Percentiles rank a stretch among this genome's conserved stretches.
These are phyloP conservation scores for Coix lacrymajobi DNA, from an alignment of 176 grass and related monocot genomes.

Conservation along the genomic window DNA sequence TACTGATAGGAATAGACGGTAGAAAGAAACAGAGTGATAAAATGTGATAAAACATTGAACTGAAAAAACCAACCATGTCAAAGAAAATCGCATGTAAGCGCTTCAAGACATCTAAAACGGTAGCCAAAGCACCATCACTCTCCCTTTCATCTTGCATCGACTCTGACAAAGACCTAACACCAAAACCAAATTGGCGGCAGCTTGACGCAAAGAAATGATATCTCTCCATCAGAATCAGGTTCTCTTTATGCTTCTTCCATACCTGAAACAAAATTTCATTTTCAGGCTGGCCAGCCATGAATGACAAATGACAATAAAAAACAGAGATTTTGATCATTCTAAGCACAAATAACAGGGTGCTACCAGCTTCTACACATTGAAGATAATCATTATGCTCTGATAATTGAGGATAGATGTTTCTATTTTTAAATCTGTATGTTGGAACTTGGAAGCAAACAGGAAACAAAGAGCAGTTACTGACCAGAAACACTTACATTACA, in stretches of 20 bases:
- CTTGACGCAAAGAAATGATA: conserved; percentile 93
- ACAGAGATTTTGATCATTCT: background rate
- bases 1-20: background rate
- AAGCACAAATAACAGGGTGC: background rate
- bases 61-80: conserved; percentile 53
- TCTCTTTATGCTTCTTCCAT: conserved; percentile 89
- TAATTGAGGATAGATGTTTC: background rate
- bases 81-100: conserved; percentile 68
- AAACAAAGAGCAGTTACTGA: background rate
- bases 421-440: background rate
- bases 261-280: conserved; percentile 42
- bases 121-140: conserved; percentile 70
- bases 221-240: conserved; percentile 90
- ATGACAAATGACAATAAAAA: background rate
- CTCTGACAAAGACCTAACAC: conserved; percentile 63
- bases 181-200: conserved; percentile 50
- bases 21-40: background rate
- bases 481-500: background rate
- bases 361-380: background rate
- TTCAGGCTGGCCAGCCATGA: background rate
- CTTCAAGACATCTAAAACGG: conserved; percentile 74
- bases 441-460: background rate
- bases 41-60: background rate
- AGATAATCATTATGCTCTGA: background rate
- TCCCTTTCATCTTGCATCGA: conserved; percentile 79